Conservation (phyloP, 352 stramenopile species). For the Phytophthora niederhauseri region DNA sequence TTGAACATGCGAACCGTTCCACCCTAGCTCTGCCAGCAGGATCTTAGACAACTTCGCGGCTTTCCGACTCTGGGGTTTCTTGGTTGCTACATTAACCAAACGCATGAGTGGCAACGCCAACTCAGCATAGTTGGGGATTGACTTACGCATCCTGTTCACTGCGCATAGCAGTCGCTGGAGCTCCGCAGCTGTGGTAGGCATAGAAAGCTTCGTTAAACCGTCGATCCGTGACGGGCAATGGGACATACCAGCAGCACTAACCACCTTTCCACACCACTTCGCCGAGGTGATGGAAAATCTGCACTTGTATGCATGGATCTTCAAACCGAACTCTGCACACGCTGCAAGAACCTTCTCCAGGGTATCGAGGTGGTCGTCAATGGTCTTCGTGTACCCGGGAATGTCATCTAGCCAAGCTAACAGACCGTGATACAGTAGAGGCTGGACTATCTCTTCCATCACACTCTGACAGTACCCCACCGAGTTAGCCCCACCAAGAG, state of each 20-base stretch:
- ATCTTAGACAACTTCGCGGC: not conserved
- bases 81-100: not conserved
- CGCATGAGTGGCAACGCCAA: not conserved
- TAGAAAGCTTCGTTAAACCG: not conserved
- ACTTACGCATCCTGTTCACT: not conserved
- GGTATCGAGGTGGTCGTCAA: not conserved
- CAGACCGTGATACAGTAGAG: not conserved
- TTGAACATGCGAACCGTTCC: not conserved
- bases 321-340: not conserved
- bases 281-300: not conserved
- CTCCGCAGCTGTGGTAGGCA: not conserved
- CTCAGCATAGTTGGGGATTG: not conserved
- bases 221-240: not conserved
- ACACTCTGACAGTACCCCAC: conserved; percentile 4
- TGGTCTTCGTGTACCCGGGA: not conserved
- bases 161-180: not conserved
- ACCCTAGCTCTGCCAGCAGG: not conserved
- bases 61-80: not conserved
- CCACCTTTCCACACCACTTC: not conserved
- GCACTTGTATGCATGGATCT: not conserved
- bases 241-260: not conserved
- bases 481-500: not conserved
- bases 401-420: not conserved
- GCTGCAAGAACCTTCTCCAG: not conserved
- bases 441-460: not conserved